phyloP scores from a whole-genome alignment of 176 grass and related monocot species.

The Eremochloa ophiuroides region DNA sequence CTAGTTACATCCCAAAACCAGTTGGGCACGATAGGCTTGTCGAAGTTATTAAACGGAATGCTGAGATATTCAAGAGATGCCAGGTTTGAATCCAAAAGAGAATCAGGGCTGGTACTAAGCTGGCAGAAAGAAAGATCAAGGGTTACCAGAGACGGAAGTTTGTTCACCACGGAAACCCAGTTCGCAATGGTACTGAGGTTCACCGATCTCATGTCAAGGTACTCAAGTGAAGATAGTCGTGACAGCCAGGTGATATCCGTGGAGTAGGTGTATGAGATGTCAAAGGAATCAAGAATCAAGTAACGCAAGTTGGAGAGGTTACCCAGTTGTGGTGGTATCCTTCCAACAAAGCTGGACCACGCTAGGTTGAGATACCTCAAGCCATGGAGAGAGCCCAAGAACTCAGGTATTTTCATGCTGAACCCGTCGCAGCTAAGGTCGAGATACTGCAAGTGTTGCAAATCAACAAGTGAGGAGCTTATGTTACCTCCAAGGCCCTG shows the following conservation, averaged over 20 bases:
- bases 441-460: no score
- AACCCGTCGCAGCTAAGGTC: no score
- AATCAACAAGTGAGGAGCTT: no score
- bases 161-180: conserved; percentile 8
- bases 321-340: no score
- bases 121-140: fast-evolving
- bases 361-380: no score
- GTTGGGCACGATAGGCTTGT: neutral
- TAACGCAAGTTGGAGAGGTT: no score
- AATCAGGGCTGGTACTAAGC: neutral
- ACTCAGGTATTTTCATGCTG: no score
- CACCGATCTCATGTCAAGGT: neutral
- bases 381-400: no score
- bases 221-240: neutral
- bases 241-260: conserved; percentile 14
- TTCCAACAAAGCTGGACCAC: no score
- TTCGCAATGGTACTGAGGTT: neutral
- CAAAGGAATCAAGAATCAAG: no score
- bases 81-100: neutral
- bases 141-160: neutral
- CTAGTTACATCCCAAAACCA: conserved; percentile 11
- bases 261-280: neutral
- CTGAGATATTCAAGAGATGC: neutral
- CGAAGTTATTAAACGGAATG: fast-evolving
- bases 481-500: no score